phyloP scores from a whole-genome alignment of 345 rosid species.

The Durio zibethinus region DNA sequence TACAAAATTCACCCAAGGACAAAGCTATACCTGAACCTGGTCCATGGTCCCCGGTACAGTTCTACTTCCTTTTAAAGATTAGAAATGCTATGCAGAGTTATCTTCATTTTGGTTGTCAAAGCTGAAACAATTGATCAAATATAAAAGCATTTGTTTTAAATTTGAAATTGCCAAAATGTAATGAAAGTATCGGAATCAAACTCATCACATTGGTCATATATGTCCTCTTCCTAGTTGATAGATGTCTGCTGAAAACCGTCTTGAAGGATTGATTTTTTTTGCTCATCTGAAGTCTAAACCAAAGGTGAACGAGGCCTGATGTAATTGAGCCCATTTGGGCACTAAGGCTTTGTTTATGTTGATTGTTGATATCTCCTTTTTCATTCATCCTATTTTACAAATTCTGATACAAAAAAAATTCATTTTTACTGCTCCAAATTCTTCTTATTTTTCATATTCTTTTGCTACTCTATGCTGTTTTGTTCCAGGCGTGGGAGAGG shows the following conservation, averaged over 20 bases:
- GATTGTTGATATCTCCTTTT: not conserved
- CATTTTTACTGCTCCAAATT: not conserved
- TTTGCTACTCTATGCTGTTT: not conserved
- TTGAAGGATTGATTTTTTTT: too few species aligned
- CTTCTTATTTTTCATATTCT: not conserved
- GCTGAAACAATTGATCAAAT: not conserved
- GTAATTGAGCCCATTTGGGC: not conserved
- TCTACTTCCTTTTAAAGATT: not conserved
- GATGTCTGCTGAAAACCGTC: too few species aligned
- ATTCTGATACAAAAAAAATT: not conserved
- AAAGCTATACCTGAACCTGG: constrained; percentile 66
- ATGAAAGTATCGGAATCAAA: not conserved
- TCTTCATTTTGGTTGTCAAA: not conserved
- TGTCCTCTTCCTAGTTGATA: too few species aligned
- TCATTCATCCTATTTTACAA: not conserved
- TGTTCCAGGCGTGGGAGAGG: not conserved
- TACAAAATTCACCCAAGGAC: constrained; percentile 82
- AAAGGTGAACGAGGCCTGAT: too few species aligned
- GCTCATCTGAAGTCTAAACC: too few species aligned
- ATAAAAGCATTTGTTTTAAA: not conserved
- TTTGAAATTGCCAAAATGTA: not conserved
- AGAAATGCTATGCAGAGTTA: not conserved
- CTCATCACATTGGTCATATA: not conserved
- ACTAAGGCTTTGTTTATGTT: not conserved
- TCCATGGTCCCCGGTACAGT: constrained; percentile 93